Evolutionary conservation across 768 basidiomycete genomes (phyloP).

Genomic region (Collybia nuda): DNA sequence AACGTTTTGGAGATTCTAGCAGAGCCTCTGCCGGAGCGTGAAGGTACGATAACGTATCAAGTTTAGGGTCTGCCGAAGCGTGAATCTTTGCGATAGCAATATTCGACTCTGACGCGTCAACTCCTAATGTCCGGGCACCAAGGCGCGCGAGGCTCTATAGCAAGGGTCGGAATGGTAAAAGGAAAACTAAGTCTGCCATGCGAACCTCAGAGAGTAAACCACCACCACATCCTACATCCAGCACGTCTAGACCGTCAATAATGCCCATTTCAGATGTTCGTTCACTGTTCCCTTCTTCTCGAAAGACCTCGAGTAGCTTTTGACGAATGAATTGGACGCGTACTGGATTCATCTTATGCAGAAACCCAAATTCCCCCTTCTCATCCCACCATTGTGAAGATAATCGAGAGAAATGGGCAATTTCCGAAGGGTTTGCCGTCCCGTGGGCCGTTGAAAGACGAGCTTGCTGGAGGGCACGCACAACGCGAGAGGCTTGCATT

Average conservation of each 20-base stretch:
- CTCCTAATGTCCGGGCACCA: conserved; percentile 85
- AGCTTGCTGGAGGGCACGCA: conserved; percentile 11
- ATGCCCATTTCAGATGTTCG: conserved; percentile 31
- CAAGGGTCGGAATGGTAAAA: conserved; percentile 4
- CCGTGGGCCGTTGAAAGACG: conserved; percentile 9
- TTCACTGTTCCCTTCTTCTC: conserved; percentile 49
- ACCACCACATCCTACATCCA: conserved; percentile 96
- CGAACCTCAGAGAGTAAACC: conserved; percentile 89
- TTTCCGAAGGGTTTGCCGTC: conserved; percentile 69
- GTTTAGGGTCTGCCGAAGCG: conserved; percentile 70
- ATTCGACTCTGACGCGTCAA: conserved; percentile 90
- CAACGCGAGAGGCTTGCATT: conserved; percentile 14
- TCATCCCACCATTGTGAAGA: conserved; percentile 92
- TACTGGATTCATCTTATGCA: conserved; percentile 95
- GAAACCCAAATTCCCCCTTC: conserved; percentile 80
- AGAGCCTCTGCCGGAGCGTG: conserved; percentile 78
- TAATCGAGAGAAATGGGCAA: conserved; percentile 79
- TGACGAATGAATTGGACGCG: conserved; percentile 81
- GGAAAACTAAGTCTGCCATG: background rate
- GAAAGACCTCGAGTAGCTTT: conserved; percentile 64
- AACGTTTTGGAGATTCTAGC: conserved; percentile 60
- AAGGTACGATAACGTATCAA: conserved; percentile 55
- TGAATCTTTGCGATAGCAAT: conserved; percentile 84
- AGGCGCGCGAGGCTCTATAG: conserved; percentile 80
- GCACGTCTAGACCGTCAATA: conserved; percentile 66